Conservation (phyloP, 305 asterid genomes). For the Fraxinus xanthoxyloides region DNA sequence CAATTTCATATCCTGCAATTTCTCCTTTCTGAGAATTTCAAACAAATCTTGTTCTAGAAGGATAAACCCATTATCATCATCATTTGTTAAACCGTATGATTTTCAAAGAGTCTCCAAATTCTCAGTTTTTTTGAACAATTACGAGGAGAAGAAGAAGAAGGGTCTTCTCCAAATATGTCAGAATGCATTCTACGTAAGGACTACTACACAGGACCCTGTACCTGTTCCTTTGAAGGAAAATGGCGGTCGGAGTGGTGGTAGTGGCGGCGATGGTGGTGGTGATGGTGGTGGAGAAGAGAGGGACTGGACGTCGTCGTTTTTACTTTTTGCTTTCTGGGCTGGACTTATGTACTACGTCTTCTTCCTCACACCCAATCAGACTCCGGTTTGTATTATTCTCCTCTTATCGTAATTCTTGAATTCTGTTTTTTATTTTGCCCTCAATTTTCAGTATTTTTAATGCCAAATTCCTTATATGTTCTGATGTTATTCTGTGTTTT, state of each 20-base stretch:
- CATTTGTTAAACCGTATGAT: background rate
- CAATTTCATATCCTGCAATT: constrained; percentile 45
- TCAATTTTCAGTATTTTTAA: background rate
- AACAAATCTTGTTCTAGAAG: constrained; percentile 2
- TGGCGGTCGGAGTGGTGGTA: constrained; percentile 8
- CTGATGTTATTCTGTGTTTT: background rate
- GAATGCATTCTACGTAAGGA: constrained; percentile 40
- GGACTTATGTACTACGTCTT: constrained; percentile 75
- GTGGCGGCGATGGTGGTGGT: constrained; percentile 31
- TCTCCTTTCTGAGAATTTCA: constrained; percentile 35
- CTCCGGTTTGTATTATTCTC: constrained; percentile 55
- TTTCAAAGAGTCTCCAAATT: constrained; percentile 9
- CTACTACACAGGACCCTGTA: constrained; percentile 43
- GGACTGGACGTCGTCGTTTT: constrained; percentile 86
- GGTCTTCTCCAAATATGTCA: constrained; percentile 33
- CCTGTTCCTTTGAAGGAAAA: constrained; percentile 29
- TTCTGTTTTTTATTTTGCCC: background rate
- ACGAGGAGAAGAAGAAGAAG: constrained; percentile 10
- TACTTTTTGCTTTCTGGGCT: constrained; percentile 73
- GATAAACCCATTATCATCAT: constrained; percentile 15
- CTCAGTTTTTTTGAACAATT: constrained; percentile 4
- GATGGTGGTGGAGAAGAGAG: constrained; percentile 55
- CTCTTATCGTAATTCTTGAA: background rate
- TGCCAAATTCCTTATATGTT: background rate
- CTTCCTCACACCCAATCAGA: constrained; percentile 79